Percentiles rank a stretch among this genome's conserved stretches.
These are phyloP conservation scores for Hypoxylon sp. DNA, from an alignment of 2,329 filamentous ascomycete genomes.

Conservation along the genomic window DNA sequence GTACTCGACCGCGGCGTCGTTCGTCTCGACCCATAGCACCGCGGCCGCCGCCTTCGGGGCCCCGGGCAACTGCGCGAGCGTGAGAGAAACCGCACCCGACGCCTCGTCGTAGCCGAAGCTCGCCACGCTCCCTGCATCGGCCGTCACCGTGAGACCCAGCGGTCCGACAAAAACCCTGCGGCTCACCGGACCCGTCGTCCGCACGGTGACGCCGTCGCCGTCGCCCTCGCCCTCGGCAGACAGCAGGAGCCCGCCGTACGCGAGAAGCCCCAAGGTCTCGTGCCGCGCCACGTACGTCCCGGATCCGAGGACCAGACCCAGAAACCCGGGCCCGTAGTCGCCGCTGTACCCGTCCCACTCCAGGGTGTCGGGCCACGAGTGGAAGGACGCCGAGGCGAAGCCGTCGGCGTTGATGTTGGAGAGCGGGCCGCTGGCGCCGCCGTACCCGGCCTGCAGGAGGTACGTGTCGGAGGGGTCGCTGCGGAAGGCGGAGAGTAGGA, in stretches of 20 bases:
- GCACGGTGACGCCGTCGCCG: slow-evolving; percentile 50
- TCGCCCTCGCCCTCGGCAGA: slow-evolving; percentile 33
- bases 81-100: slow-evolving; percentile 46
- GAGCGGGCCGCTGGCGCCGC: slow-evolving; percentile 63
- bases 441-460: slow-evolving; percentile 65
- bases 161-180: slow-evolving; percentile 62
- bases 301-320: slow-evolving; percentile 63
- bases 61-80: slow-evolving; percentile 48
- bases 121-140: slow-evolving; percentile 59
- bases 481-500: slow-evolving; percentile 65
- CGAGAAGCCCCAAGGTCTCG: slow-evolving; percentile 58
- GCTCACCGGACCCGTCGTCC: slow-evolving; percentile 60
- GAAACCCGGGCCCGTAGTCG: slow-evolving; percentile 67
- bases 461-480: slow-evolving; percentile 60
- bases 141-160: slow-evolving; percentile 55
- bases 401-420: slow-evolving; percentile 67
- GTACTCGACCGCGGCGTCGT: slow-evolving; percentile 43
- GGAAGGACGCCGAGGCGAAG: slow-evolving; percentile 67
- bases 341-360: slow-evolving; percentile 68
- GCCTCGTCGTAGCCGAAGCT: slow-evolving; percentile 52
- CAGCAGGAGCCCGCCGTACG: slow-evolving; percentile 62
- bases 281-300: slow-evolving; percentile 63
- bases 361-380: slow-evolving; percentile 67
- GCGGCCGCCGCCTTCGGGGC: slow-evolving; percentile 47
- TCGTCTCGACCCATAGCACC: slow-evolving; percentile 54